Base-by-base conservation (phyloP, 2,329 filamentous ascomycete genomes). In the Leptographium wingfieldii region DNA sequence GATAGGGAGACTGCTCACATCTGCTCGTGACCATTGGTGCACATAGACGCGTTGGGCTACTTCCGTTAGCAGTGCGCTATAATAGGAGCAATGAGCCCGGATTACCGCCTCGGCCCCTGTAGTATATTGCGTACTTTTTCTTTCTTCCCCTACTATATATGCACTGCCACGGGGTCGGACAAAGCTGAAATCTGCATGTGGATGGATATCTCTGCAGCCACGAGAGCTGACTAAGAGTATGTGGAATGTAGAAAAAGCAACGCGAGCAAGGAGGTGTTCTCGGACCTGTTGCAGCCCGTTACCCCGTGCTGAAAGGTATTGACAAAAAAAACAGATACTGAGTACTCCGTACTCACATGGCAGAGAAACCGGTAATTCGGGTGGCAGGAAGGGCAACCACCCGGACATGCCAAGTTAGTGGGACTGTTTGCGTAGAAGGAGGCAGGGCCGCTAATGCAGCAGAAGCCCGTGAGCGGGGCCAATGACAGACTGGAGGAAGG, bases 381-480 rank as follows among this genome's bases (percentile, higher is more conserved):
- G 55, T 56, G 55, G 55, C 55, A 56, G 55, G 40, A 49, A 49
- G 46, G 43, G 6, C 16, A n/a, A 19, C 40, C 40, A 43, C 38
- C 9, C 38, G 16, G 38, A 14, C 38, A 14, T 12, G 16, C 5
- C 16, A 46, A 19, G 16, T 14, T 46, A 56, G 54, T 38, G 54
- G 54, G 53, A 52, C 49, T 52, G 27, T 27, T 52, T 52, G 49
- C 27, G 27, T 7, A 12, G 48, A 51, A 12, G 51, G 14, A 31
- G 27, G 51, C 19, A 55, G 52, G 55, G 27, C 55, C 55, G 55
- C 55, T 56, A 56, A 56, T 56, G 55, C 55, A 56, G 40, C 55
- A 49, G 55, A 49, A 48, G 55, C 7, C 33, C 55, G 16, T 35
- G 7, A 5, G 27, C 27, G 40, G 55, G 40, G 55, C 55, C 55